A percentile compares a stretch with the other conserved stretches of the same genome.
These are phyloP conservation scores for Nannizziopsis barbatae DNA, from an alignment of 2,329 filamentous ascomycete species.

Conservation along the genomic window DNA sequence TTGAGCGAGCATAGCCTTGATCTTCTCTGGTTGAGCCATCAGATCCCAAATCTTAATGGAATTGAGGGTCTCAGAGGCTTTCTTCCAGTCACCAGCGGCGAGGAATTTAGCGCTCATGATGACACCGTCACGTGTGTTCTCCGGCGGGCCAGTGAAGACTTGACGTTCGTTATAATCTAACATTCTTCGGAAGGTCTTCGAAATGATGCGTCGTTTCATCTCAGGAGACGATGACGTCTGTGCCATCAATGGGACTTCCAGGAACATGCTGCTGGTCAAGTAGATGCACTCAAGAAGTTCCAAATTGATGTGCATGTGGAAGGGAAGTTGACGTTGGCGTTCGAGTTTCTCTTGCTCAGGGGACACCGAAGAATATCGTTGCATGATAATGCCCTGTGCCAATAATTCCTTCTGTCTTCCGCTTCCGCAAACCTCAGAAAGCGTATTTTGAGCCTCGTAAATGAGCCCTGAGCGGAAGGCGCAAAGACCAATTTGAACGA, in stretches of 20 bases:
- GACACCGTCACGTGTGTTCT: conserved; percentile 97
- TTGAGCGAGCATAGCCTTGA: conserved; percentile 93
- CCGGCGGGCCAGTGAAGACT: conserved; percentile 94
- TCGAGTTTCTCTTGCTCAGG: conserved; percentile 96
- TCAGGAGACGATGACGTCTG: conserved; percentile 95
- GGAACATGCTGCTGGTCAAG: conserved; percentile 96
- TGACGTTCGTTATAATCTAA: conserved; percentile 98
- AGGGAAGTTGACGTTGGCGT: conserved; percentile 91
- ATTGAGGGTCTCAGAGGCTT: conserved; percentile 83
- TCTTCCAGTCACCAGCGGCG: conserved; percentile 97
- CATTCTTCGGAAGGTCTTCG: conserved; percentile 98
- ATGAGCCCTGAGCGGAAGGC: conserved; percentile 95
- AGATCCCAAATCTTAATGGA: conserved; percentile 99
- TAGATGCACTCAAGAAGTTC: conserved; percentile 97
- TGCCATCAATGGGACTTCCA: conserved; percentile 92
- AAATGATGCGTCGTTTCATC: conserved; percentile 93
- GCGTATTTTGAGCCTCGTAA: conserved; percentile 93
- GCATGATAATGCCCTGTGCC: conserved; percentile 96
- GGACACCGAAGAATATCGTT: conserved; percentile 89
- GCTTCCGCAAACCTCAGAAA: conserved; percentile 96
- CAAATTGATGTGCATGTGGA: conserved; percentile 99
- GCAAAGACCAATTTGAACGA: conserved; percentile 95
- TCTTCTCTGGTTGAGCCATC: conserved; percentile 81
- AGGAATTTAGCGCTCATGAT: conserved; percentile 98
- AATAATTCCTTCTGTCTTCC: conserved; percentile 96